Base-by-base conservation (phyloP, 176 grass and related monocot species). In the Aegilops tauschii region DNA sequence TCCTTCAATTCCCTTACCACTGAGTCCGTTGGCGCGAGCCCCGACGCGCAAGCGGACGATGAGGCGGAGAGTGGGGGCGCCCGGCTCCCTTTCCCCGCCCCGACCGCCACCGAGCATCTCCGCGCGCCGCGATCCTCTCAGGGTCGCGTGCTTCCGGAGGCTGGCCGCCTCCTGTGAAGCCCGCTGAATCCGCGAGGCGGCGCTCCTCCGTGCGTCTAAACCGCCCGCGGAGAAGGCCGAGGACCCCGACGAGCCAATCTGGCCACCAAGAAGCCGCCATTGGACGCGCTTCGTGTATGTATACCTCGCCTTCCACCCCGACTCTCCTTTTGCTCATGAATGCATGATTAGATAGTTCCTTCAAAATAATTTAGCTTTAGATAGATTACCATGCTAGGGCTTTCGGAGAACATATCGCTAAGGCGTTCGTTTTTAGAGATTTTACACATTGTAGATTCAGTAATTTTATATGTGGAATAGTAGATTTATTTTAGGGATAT, bases 231-330 rank as follows among this genome's bases (percentile, higher is more conserved):
- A 23, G 56, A 30, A 29, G 0, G 30, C 59, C 3, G 58, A 37
- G 12, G 69, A 65, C 17, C 27, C 42, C 18, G 42, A 75, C 7
- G 23, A 3, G 59, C 56, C 59, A 45, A 32, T 80, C 8, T 89
- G 66, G 58, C 66, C 66, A 47, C 76, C 82, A 18, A 61, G 20
- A 5, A 70, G 59, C 42, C 77, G 69, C 69, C 9, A 76, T 52
- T 81, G 88, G 82, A 58, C 17, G 13, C 62, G 0, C 18, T 85
- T 36, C 69, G 44, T 37, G 83, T 89, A 89, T 84, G 5, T 30
- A 4, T 76, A 62, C 74, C 49, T 34, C 16, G 8, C 45, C 42
- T 25, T 7, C 73, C 44, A 52, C 73, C 75, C 71, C 20, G 27
- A 2, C 65, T 68, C 64, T 84, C 39, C 61, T 54, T 18, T 54